Evolutionary conservation across 2,329 filamentous ascomycete genomes (phyloP).

Genomic region (Kalmusia sp.): DNA sequence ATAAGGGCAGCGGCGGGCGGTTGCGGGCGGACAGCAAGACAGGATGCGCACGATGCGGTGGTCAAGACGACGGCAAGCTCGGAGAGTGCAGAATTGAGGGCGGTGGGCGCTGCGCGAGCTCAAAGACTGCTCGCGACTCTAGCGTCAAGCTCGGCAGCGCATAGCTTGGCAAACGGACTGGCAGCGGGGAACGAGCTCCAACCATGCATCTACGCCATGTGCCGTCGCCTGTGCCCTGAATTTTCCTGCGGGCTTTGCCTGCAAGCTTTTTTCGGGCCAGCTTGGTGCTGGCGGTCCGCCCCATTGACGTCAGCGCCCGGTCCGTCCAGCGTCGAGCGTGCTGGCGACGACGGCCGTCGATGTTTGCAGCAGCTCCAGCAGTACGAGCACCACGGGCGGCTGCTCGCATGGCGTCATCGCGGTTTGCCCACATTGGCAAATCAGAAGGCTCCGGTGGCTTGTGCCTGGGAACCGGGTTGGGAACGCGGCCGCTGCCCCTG

Average conservation of each 20-base stretch:
- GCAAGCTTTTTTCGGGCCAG: not conserved
- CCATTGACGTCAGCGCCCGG: constrained; percentile 7
- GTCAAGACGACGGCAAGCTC: constrained; percentile 12
- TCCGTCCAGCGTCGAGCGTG: no score
- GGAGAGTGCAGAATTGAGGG: constrained; percentile 21
- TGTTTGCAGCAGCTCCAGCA: not conserved
- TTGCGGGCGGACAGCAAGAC: constrained; percentile 11
- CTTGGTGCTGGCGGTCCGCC: not conserved
- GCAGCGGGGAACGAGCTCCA: constrained; percentile 7
- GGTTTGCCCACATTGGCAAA: constrained; percentile 7
- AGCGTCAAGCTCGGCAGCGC: constrained; percentile 11
- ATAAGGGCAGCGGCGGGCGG: constrained; percentile 24
- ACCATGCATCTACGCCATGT: constrained; percentile 2
- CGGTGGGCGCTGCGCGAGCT: constrained; percentile 27
- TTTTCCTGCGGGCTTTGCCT: not conserved
- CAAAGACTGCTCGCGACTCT: constrained; percentile 3
- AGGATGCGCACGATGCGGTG: constrained; percentile 14
- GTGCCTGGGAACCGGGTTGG: no score
- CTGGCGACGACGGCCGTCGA: not conserved
- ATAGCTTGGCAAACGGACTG: constrained; percentile 2
- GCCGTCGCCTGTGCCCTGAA: not conserved
- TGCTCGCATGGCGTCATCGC: constrained; percentile 10
- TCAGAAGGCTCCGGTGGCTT: not conserved
- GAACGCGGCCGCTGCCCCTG: not conserved
- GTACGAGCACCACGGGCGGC: not conserved